Conservation (phyloP, 1,284 basidiomycete species). For the Melanopsichium pennsylvanicum region DNA sequence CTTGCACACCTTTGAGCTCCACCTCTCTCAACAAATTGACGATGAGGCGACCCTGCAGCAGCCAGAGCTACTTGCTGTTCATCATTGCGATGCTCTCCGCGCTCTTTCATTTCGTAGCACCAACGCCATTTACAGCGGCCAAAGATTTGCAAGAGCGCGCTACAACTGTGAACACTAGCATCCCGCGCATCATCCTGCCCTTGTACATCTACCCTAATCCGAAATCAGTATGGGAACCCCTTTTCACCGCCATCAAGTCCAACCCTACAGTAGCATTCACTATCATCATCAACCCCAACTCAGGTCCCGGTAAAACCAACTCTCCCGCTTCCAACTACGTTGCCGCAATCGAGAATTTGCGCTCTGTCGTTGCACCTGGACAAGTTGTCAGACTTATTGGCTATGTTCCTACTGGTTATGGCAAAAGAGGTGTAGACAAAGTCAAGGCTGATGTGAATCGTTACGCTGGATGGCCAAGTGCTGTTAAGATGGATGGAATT, state of each 20-base stretch:
- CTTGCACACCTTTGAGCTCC: too few species aligned
- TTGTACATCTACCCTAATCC: slow-evolving; percentile 19
- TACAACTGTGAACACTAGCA: slow-evolving; percentile 1
- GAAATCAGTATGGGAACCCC: slow-evolving; percentile 11
- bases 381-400: too few species aligned
- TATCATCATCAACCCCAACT: slow-evolving; percentile 27
- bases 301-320: slow-evolving; percentile 3
- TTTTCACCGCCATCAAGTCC: slow-evolving; percentile 11
- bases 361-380: too few species aligned
- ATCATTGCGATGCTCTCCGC: slow-evolving; percentile 9
- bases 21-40: too few species aligned
- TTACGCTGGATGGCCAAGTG: slow-evolving; percentile 4
- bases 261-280: slow-evolving; percentile 20
- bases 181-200: slow-evolving; percentile 19
- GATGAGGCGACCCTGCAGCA: too few species aligned
- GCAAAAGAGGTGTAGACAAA: neutral
- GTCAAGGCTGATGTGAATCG: slow-evolving; percentile 8
- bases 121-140: neutral
- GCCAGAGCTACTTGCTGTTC: too few species aligned
- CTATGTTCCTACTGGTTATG: slow-evolving; percentile 19
- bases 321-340: slow-evolving; percentile 12
- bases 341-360: slow-evolving; percentile 8
- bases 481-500: slow-evolving; percentile 8
- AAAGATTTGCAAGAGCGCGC: neutral
- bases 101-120: slow-evolving; percentile 9